Evolutionary conservation across 768 basidiomycete species (phyloP), one percentile per base, ranked within the genome.

Genomic region (Solioccasus polychromus): DNA sequence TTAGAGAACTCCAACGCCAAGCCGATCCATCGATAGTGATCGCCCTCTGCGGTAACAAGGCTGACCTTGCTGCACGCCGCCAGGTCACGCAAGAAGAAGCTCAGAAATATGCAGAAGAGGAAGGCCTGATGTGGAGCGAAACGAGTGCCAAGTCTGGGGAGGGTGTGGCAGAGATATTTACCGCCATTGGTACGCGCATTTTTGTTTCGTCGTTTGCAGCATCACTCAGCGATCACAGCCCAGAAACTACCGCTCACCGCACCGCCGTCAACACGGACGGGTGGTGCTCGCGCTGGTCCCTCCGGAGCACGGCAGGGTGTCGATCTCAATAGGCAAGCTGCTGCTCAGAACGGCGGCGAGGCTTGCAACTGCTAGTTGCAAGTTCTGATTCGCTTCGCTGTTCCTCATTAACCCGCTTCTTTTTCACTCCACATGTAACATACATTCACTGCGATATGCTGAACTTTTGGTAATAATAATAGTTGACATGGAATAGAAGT

Each of bases 1-100:
- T 98, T 63, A 79, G 88, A 41, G 94, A 97, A 67, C 82, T 98
- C 3, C 93, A 96, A 62, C 91, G 94, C 44, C 94, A 97, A 71
- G 95, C 94, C 45, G 95, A 98, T 64, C 94, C 95, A 7, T 89
- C 86, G 35, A 97, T 96, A 74, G 82, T 95, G 58, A 95, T 98
- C 64, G 88, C 92, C 31, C 82, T 98, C 28, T 95, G 92, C 48
- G 95, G 95, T 38, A 98, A 98, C 77, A 98, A 98, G 71, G 70
- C 83, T 23, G 95, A 98, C 69, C 73, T 97, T 20, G 75, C 82
- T 31, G 86, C 85, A 8, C 84, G 88, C 51, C 82, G 91, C 57
- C 90, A 92, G 65, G 88, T 92, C 3, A 73, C 87, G 17, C 77
- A 87, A 55, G 92, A 92, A 55, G 92, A 93, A 61, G 92, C 92